Evolutionary conservation across 768 basidiomycete genomes (phyloP).

Genomic region (Naganishia randhawae): DNA sequence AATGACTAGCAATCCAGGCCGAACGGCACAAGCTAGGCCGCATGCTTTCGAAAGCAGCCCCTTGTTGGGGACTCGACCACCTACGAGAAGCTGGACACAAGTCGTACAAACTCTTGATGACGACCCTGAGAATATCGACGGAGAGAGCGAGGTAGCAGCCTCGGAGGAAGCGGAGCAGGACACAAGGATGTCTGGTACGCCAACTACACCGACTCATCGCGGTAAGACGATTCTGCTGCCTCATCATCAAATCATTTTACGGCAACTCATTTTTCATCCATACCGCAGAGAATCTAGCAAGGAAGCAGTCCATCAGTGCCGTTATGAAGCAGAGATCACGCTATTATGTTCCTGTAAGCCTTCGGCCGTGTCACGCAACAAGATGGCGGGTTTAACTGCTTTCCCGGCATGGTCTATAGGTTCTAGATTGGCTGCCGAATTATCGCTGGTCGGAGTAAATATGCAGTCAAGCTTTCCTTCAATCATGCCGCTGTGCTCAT

Average conservation of each 20-base stretch:
- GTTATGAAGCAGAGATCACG: conserved; percentile 43
- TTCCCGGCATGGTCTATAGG: conserved; percentile 23
- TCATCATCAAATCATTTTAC: not conserved
- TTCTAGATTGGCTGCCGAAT: conserved; percentile 49
- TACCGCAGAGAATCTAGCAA: not conserved
- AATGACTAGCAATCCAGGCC: not conserved
- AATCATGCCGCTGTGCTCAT: not conserved
- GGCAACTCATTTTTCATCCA: not conserved
- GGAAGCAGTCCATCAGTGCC: conserved; percentile 8
- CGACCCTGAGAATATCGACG: not conserved
- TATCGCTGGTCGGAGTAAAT: conserved; percentile 46
- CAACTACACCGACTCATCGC: not conserved
- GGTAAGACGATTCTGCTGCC: not conserved
- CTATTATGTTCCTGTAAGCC: conserved; percentile 47
- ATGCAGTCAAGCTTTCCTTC: not conserved
- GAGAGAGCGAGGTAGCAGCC: too few relatives aligned
- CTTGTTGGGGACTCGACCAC: conserved; percentile 7
- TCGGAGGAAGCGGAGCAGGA: not conserved
- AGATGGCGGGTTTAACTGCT: not conserved
- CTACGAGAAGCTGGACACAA: conserved; percentile 6
- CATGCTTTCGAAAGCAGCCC: conserved; percentile 21
- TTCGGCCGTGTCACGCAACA: not conserved
- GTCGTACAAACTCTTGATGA: conserved; percentile 4
- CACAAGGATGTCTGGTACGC: not conserved
- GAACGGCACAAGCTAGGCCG: not conserved